Evolutionary conservation across 2,329 filamentous ascomycete genomes (phyloP).

Genomic region (Septoria petroselini): DNA sequence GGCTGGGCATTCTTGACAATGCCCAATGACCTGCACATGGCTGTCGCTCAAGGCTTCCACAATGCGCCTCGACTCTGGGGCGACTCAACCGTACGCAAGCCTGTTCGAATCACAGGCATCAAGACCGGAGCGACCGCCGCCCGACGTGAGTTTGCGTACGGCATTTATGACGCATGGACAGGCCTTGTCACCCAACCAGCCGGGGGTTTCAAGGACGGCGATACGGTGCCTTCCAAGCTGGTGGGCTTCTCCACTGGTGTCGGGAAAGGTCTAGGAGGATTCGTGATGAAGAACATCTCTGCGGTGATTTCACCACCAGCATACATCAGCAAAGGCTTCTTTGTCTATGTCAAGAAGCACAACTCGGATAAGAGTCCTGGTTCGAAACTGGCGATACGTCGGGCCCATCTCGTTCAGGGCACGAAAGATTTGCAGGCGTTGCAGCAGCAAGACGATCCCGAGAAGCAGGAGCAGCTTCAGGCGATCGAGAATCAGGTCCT

Average conservation of each 20-base stretch:
- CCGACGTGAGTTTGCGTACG: constrained; percentile 58
- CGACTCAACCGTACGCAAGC: constrained; percentile 72
- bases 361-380: constrained; percentile 28
- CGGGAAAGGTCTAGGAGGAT: constrained; percentile 76
- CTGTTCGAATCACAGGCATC: constrained; percentile 73
- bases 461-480: constrained; percentile 20
- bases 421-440: constrained; percentile 32
- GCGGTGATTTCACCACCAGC: constrained; percentile 64
- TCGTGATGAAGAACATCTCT: constrained; percentile 77
- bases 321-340: constrained; percentile 78
- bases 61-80: constrained; percentile 83
- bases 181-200: constrained; percentile 77
- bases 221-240: constrained; percentile 31
- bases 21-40: constrained; percentile 80
- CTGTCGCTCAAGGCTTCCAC: constrained; percentile 79
- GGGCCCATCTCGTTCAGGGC: constrained; percentile 36
- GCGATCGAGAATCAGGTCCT: constrained; percentile 25
- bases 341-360: constrained; percentile 68
- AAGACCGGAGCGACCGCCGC: constrained; percentile 72
- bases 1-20: constrained; percentile 72
- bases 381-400: constrained; percentile 32
- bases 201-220: constrained; percentile 60
- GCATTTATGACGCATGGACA: constrained; percentile 76
- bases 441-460: constrained; percentile 15
- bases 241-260: constrained; percentile 54